Evolutionary conservation across 1,284 basidiomycete genomes (phyloP).

Genomic region (Volvariella surrecta): DNA sequence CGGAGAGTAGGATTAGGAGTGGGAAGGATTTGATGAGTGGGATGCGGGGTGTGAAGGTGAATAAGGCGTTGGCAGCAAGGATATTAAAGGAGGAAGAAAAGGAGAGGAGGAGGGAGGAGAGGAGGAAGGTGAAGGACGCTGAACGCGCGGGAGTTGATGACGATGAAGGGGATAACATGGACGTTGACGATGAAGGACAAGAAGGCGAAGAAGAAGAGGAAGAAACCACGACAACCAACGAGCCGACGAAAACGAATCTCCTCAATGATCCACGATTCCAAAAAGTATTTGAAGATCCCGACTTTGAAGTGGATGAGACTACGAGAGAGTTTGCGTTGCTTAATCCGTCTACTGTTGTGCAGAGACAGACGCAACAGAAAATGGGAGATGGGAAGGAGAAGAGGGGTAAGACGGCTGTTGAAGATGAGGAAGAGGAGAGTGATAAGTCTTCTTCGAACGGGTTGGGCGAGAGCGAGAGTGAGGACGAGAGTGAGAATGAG

Average conservation of each 20-base stretch:
- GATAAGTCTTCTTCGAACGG: constrained; percentile 72
- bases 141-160: constrained; percentile 29
- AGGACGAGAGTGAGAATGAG: constrained; percentile 22
- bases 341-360: constrained; percentile 76
- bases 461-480: constrained; percentile 50
- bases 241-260: constrained; percentile 50
- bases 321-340: constrained; percentile 85
- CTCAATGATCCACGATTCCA: constrained; percentile 88
- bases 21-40: constrained; percentile 40
- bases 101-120: constrained; percentile 52
- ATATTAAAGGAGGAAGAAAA: constrained; percentile 71
- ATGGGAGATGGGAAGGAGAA: constrained; percentile 17
- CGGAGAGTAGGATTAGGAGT: constrained; percentile 86
- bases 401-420: constrained; percentile 67
- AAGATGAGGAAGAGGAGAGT: constrained; percentile 86
- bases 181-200: constrained; percentile 33
- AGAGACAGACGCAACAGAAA: constrained; percentile 20
- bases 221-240: not conserved
- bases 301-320: constrained; percentile 87
- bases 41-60: constrained; percentile 66
- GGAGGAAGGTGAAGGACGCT: constrained; percentile 24
- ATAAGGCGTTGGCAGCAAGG: constrained; percentile 88
- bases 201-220: constrained; percentile 22
- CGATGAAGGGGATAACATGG: constrained; percentile 26
- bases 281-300: constrained; percentile 89